Percentiles rank a stretch among this genome's conserved stretches.
Conservation (phyloP, 148 eudicot species). For the Persicaria tinctoria region DNA sequence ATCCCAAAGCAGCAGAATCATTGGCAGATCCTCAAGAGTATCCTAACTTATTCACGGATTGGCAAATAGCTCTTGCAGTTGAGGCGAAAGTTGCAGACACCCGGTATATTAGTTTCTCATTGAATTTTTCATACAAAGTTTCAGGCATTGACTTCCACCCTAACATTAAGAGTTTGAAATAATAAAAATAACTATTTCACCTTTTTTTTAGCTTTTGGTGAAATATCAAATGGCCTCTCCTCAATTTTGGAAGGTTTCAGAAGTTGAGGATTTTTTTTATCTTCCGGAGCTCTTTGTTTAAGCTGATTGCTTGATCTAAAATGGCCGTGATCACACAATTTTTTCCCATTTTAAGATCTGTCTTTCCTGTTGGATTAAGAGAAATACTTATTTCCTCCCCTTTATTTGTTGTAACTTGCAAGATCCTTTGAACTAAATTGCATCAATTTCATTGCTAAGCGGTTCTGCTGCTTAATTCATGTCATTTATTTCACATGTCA, state of each 20-base stretch:
- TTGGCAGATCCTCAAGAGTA: conserved; percentile 96
- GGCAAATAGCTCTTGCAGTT: conserved; percentile 92
- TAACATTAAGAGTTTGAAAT: background rate
- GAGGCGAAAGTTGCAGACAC: conserved; percentile 78
- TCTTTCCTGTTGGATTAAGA: background rate
- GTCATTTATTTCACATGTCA: background rate
- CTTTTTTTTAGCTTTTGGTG: background rate
- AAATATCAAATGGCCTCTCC: too few species aligned
- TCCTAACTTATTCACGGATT: conserved; percentile 87
- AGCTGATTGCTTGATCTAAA: too few species aligned
- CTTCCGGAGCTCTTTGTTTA: too few species aligned
- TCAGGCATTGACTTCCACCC: background rate
- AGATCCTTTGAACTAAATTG: background rate
- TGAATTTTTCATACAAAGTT: background rate
- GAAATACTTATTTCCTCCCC: background rate
- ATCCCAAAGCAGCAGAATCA: conserved; percentile 93
- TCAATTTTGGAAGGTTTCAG: too few species aligned
- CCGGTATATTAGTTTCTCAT: conserved; percentile 38
- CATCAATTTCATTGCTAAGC: background rate
- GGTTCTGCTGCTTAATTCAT: background rate
- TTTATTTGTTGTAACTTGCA: background rate
- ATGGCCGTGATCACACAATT: too few species aligned
- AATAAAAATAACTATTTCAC: background rate
- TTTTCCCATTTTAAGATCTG: too few species aligned
- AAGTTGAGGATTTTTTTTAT: too few species aligned